Percentiles rank a stretch among this genome's conserved stretches.
These are phyloP conservation scores for Apiotrichum montevideense DNA, from an alignment of 1,284 basidiomycete species.

Conservation along the genomic window DNA sequence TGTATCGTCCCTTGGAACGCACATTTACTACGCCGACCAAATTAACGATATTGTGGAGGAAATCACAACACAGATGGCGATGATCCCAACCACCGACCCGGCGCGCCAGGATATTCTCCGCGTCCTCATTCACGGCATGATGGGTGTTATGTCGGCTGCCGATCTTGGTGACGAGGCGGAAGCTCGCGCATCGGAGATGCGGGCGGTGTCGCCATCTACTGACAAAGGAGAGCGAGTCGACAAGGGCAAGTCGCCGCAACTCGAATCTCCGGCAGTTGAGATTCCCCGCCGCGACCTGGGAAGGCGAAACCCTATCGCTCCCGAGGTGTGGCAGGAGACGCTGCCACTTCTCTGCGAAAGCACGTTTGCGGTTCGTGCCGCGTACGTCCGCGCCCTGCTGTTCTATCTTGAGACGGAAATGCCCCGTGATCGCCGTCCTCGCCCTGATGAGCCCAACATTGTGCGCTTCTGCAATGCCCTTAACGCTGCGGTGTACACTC, in stretches of 20 bases:
- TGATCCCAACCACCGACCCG: slow-evolving; percentile 46
- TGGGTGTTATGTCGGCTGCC: slow-evolving; percentile 34
- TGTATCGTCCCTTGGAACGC: slow-evolving; percentile 69
- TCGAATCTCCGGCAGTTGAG: slow-evolving; percentile 25
- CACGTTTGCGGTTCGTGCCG: slow-evolving; percentile 64
- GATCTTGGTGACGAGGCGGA: slow-evolving; percentile 34
- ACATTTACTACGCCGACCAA: slow-evolving; percentile 94
- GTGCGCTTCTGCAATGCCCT: slow-evolving; percentile 66
- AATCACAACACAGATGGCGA: slow-evolving; percentile 64
- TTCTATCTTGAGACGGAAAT: slow-evolving; percentile 71
- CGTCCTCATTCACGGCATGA: slow-evolving; percentile 37
- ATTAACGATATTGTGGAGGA: slow-evolving; percentile 88
- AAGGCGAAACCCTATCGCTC: slow-evolving; percentile 64
- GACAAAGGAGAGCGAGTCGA: neutral
- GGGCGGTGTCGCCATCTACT: neutral
- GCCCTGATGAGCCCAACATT: slow-evolving; percentile 23
- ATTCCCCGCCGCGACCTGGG: slow-evolving; percentile 22
- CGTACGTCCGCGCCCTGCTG: slow-evolving; percentile 65
- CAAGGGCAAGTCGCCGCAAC: slow-evolving; percentile 35
- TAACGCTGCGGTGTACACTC: slow-evolving; percentile 68
- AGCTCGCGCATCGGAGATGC: slow-evolving; percentile 6
- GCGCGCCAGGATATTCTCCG: slow-evolving; percentile 65
- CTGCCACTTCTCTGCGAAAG: slow-evolving; percentile 71
- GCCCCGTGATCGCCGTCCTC: slow-evolving; percentile 43
- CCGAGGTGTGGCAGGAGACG: slow-evolving; percentile 84